A percentile compares a stretch with the other conserved stretches of the same genome.
phyloP scores from a whole-genome alignment of 441 rosid genomes.

The Mallotus japonicus region DNA sequence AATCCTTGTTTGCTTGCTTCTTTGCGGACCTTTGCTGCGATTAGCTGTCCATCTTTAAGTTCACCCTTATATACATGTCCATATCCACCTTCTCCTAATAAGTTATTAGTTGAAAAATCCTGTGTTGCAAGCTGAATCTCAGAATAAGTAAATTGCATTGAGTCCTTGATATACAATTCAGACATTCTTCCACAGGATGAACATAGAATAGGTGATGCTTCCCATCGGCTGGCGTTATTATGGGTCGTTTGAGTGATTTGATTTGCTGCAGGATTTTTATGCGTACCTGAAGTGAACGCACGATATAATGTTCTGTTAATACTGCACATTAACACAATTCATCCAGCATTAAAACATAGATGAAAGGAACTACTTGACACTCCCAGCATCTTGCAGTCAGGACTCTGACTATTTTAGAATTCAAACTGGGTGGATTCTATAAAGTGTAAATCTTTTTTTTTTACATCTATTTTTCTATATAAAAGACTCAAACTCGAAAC shows the following conservation, averaged over 20 bases:
- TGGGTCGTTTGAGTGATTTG: constrained; percentile 23
- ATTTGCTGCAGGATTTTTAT: constrained; percentile 1
- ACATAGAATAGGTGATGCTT: constrained; percentile 51
- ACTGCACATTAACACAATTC: too few relatives aligned
- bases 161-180: constrained; percentile 41
- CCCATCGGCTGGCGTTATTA: constrained; percentile 17
- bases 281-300: constrained; percentile 19
- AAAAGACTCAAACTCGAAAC: too few relatives aligned
- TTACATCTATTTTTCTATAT: too few relatives aligned
- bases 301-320: background rate
- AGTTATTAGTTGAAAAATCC: constrained; percentile 45
- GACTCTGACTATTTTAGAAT: too few relatives aligned
- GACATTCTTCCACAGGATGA: constrained; percentile 47
- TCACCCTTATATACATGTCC: constrained; percentile 57
- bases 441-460: too few relatives aligned
- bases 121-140: constrained; percentile 55
- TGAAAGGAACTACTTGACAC: too few relatives aligned
- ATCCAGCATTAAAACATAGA: too few relatives aligned
- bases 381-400: too few relatives aligned
- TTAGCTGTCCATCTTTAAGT: constrained; percentile 51
- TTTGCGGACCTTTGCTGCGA: constrained; percentile 61
- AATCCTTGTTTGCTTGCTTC: constrained; percentile 58
- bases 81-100: constrained; percentile 64
- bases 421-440: too few relatives aligned
- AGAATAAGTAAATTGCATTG: constrained; percentile 40